These are phyloP conservation scores for Daldinia sp. DNA, from an alignment of 2,329 filamentous ascomycete species.

Conservation along the genomic window DNA sequence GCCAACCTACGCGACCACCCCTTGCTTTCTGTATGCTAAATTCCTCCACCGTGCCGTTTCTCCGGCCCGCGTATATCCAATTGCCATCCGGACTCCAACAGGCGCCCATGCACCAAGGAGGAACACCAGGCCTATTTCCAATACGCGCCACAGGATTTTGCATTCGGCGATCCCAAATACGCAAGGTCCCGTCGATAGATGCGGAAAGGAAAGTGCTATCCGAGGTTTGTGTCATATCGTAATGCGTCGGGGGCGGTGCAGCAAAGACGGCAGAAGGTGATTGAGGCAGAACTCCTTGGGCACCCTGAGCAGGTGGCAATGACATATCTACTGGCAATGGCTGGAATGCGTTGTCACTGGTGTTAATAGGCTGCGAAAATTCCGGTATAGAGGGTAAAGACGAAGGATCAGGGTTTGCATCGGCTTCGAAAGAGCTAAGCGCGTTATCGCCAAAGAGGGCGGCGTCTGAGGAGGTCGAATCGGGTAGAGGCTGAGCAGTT, in stretches of 20 bases:
- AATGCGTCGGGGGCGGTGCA: slow-evolving; percentile 56
- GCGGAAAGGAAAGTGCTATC: slow-evolving; percentile 89
- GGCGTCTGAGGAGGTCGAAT: slow-evolving; percentile 32
- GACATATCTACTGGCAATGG: slow-evolving; percentile 26
- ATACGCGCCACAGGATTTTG: slow-evolving; percentile 84
- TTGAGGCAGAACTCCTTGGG: slow-evolving; percentile 42
- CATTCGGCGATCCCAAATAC: slow-evolving; percentile 92
- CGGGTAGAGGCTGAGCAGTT: slow-evolving; percentile 44
- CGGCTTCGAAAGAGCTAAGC: slow-evolving; percentile 32
- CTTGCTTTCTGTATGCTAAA: slow-evolving; percentile 83
- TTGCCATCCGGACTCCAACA: slow-evolving; percentile 98
- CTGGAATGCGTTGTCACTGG: slow-evolving; percentile 35
- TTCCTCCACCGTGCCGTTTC: slow-evolving; percentile 95
- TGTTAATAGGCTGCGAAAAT: slow-evolving; percentile 22
- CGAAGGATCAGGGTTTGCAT: slow-evolving; percentile 26
- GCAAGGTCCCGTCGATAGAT: slow-evolving; percentile 85
- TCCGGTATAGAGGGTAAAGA: slow-evolving; percentile 41
- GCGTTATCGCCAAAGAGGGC: slow-evolving; percentile 36
- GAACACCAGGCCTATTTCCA: slow-evolving; percentile 77
- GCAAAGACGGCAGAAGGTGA: slow-evolving; percentile 56
- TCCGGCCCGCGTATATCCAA: slow-evolving; percentile 89
- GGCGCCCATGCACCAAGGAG: slow-evolving; percentile 97
- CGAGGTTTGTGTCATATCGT: slow-evolving; percentile 70
- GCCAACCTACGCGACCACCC: slow-evolving; percentile 72
- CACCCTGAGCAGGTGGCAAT: slow-evolving; percentile 28